Base-by-base conservation (phyloP, 1,284 basidiomycete genomes). In the Athelia psychrophila region DNA sequence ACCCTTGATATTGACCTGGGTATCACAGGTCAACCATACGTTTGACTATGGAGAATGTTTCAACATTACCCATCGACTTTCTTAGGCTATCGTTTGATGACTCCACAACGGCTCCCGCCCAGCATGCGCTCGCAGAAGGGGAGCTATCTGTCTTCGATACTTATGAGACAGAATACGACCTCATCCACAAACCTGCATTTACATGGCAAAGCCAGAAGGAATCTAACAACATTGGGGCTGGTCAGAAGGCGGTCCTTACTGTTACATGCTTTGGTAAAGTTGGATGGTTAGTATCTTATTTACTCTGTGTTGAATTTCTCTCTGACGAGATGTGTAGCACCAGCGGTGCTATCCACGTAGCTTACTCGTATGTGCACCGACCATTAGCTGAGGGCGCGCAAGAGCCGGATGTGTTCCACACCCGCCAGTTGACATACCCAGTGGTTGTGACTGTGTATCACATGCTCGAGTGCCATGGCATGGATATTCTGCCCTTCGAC, bases 401-500 rank as follows among this genome's bases (percentile, higher is more conserved):
- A 16, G 64, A 71, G 1, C 64, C 73, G 2, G 71, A 79, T 18
- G 72, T 78, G 52, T 95, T 98, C 68, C 83, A 93, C 67, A 86
- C 91, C 10, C 85, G 95, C 23, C 89, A 90, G 56, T 68, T 97
- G 49, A 83, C 86, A 15, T 90, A 93, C 63, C 88, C 92, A 6
- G 78, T 98, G 53, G 78, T 91, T 58, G 87, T 97, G 53, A 95
- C 93, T 0, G 95, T 98, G 2, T 95, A 95, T 64, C 90, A 93
- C 56, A 95, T 95, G 73, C 79, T 98, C 36, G 91, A 95, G 63
- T 92, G 88, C 61, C 80, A 86, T 54, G 77, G 78, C 30, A 86
- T 97, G 80, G 87, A 91, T 58, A 75, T 96, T 51, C 71, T 91
- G 27, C 83, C 86, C 33, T 82, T 83, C 59, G 74, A 75, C 54